Conservation (phyloP, 495 filamentous ascomycete species). For the Parathielavia appendiculata region DNA sequence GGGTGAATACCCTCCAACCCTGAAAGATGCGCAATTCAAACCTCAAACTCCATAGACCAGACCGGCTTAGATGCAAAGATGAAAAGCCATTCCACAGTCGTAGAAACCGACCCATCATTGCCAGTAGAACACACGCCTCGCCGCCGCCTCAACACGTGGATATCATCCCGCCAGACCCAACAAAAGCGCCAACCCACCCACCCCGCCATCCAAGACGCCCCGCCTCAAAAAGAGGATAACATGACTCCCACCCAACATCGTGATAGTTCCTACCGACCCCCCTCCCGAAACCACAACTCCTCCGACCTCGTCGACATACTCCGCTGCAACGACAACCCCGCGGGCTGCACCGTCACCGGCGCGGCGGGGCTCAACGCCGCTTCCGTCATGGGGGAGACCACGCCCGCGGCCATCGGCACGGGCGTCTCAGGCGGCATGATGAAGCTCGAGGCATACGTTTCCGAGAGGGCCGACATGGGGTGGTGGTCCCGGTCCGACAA, state of each 20-base stretch:
- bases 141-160: too few species aligned
- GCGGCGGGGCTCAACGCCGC: constrained; percentile 17
- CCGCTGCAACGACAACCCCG: constrained; percentile 19
- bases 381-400: constrained; percentile 24
- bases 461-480: too few species aligned
- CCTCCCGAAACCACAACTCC: constrained; percentile 26
- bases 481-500: not conserved
- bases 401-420: not conserved
- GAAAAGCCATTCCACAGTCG: too few species aligned
- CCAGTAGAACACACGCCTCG: too few species aligned
- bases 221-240: not conserved
- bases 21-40: too few species aligned
- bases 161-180: too few species aligned
- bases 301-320: constrained; percentile 30
- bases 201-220: not conserved
- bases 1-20: too few species aligned
- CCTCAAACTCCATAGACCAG: too few species aligned
- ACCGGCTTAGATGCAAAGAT: too few species aligned
- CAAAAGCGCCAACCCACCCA: not conserved
- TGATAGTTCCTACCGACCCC: not conserved
- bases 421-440: not conserved
- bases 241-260: not conserved
- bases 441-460: too few species aligned
- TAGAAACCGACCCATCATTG: too few species aligned
- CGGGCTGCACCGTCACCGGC: not conserved